Evolutionary conservation across 2,329 filamentous ascomycete genomes (phyloP).

Genomic region (Zymoseptoria passerinii): DNA sequence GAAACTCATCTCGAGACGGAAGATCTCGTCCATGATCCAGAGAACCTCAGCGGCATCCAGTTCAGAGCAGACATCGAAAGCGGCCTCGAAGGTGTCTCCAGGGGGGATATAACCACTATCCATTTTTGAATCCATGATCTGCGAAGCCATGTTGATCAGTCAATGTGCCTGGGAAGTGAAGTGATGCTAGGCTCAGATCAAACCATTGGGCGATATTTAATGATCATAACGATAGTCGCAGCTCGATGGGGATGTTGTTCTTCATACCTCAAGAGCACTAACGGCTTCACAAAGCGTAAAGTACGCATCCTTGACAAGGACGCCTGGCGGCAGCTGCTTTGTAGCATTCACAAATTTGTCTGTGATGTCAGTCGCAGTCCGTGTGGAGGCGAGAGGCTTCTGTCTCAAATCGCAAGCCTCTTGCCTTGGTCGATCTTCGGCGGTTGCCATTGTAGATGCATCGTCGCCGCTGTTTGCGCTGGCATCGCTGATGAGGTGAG

Average conservation of each 20-base stretch:
- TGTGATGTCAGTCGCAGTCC: slow-evolving; percentile 28
- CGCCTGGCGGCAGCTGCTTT: slow-evolving; percentile 57
- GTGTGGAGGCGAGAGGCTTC: slow-evolving; percentile 2
- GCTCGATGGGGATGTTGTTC: neutral
- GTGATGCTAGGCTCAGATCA: neutral
- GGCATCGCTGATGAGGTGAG: neutral
- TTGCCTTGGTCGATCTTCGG: slow-evolving; percentile 13
- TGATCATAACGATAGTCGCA: neutral
- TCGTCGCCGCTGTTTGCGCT: neutral
- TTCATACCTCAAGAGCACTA: slow-evolving; percentile 61
- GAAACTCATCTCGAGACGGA: slow-evolving; percentile 95
- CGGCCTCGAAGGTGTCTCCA: slow-evolving; percentile 73
- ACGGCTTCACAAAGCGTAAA: slow-evolving; percentile 95
- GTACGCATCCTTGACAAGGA: slow-evolving; percentile 85
- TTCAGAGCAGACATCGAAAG: slow-evolving; percentile 30
- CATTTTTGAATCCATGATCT: slow-evolving; percentile 99
- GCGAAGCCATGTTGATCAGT: slow-evolving; percentile 2
- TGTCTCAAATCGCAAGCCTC: slow-evolving; percentile 19
- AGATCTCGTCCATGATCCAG: slow-evolving; percentile 86
- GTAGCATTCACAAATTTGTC: slow-evolving; percentile 28
- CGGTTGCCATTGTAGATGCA: neutral
- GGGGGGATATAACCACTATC: slow-evolving; percentile 79
- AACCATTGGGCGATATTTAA: neutral
- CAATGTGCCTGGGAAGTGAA: neutral
- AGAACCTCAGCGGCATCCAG: slow-evolving; percentile 58